Evolutionary conservation across 495 filamentous ascomycete genomes (phyloP), one percentile per base, ranked within the genome.

Genomic region (Clohesyomyces aquaticus): DNA sequence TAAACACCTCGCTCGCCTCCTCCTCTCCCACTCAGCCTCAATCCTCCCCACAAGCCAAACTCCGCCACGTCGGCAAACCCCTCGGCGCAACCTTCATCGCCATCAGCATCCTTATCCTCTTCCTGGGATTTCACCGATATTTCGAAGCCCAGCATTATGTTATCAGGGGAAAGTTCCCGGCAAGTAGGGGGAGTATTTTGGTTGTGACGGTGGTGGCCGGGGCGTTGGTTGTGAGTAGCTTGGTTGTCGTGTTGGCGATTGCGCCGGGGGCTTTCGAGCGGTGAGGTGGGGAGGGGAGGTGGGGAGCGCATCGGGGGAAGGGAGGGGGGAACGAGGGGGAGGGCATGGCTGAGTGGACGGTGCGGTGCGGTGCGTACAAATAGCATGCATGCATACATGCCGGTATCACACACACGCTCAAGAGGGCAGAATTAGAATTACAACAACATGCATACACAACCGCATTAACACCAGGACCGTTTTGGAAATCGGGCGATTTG

Each of bases 71-170:
- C 57, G 94, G 94, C 18, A 97, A 96, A 73, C 95, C 94, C 0
- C 84, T 99, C 18, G 94, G 94, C 4, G 89, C 92, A 1, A 95
- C 92, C 0, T 99, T 99, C 69, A 82, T 99, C 47, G 91, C 80
- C 0, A 89, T 98, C 59, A 86, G 89, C 47, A 91, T 99, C 53
- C 55, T 97, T 23, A 85, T 96, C 42, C 80, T 98, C n/a, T 75
- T 91, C 29, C 77, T 96, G 48, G 94, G 94, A 23, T 88, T 88
- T 66, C 86, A 90, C 67, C 80, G 88, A 49, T 91, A 85, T 63
- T 88, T 87, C 70, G 80, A 83, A 50, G 64, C 79, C 23, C 86
- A 91, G 77, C 85, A 93, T 68, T 98, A 95, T 89, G 86, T 98
- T 55, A 86, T 97, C 41, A 81, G 87, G 59, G 93, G 93, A 58